Conservation (phyloP, 202 grass and related monocot genomes). For the Alloteropsis angusta region DNA sequence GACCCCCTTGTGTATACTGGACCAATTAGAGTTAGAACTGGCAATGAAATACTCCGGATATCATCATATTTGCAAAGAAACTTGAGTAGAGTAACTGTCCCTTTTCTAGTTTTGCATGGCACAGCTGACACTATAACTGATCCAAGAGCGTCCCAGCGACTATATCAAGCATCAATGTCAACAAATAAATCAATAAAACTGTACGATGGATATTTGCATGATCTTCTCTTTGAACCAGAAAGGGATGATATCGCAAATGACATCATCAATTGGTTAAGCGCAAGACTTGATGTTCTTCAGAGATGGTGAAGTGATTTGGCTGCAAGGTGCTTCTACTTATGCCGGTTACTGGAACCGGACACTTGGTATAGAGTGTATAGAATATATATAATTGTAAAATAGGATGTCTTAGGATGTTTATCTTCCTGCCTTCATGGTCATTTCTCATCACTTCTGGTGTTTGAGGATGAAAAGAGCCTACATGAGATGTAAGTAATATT, state of each 20-base stretch:
- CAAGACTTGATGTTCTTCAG: conserved; percentile 40
- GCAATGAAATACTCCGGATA: conserved; percentile 72
- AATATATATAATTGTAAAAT: conserved; percentile 25
- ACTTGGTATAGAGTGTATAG: conserved; percentile 18
- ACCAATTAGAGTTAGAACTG: conserved; percentile 79
- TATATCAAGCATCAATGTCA: conserved; percentile 54
- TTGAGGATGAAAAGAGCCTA: conserved; percentile 13
- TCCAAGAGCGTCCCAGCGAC: conserved; percentile 52
- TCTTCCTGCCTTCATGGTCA: neutral
- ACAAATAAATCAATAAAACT: conserved; percentile 66
- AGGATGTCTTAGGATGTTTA: neutral
- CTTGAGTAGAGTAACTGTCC: conserved; percentile 46
- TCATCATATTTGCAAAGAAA: conserved; percentile 58
- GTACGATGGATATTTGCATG: conserved; percentile 75
- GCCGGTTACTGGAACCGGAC: conserved; percentile 11
- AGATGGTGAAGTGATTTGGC: conserved; percentile 31
- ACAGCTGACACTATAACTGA: conserved; percentile 68
- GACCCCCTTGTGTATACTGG: conserved; percentile 87
- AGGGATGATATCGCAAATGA: conserved; percentile 62
- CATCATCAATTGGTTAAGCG: conserved; percentile 68
- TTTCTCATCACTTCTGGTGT: conserved; percentile 1
- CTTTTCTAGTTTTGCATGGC: conserved; percentile 82
- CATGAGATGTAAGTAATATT: conserved; percentile 30
- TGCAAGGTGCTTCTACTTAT: conserved; percentile 20
- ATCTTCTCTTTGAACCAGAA: conserved; percentile 96